Evolutionary conservation across 164 flowering plant species (phyloP).

Genomic region (Vitis cinerea): DNA sequence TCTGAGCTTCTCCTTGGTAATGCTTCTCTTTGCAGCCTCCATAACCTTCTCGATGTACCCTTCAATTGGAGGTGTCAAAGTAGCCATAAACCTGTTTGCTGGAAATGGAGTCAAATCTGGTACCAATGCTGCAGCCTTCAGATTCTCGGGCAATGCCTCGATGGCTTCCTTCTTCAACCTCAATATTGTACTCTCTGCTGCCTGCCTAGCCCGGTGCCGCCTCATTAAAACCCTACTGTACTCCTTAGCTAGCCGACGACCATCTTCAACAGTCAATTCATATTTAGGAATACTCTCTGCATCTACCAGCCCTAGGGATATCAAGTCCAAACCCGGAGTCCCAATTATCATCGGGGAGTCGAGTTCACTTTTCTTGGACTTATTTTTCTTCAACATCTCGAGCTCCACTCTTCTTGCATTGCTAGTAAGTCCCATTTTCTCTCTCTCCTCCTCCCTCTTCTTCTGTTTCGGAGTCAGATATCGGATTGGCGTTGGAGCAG

Average conservation of each 20-base stretch:
- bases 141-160: constrained; percentile 74
- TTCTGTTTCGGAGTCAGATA: constrained; percentile 47
- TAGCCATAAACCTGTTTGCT: constrained; percentile 69
- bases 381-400: constrained; percentile 44
- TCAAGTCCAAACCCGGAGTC: constrained; percentile 77
- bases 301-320: constrained; percentile 75
- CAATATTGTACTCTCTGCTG: constrained; percentile 61
- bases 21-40: constrained; percentile 59
- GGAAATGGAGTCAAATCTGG: constrained; percentile 84
- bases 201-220: constrained; percentile 64
- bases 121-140: constrained; percentile 65
- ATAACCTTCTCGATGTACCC: constrained; percentile 74
- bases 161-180: constrained; percentile 77
- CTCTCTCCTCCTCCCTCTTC: constrained; percentile 68
- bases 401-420: constrained; percentile 61
- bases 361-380: constrained; percentile 17
- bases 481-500: constrained; percentile 67
- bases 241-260: constrained; percentile 83
- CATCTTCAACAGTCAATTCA: constrained; percentile 87
- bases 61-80: constrained; percentile 88
- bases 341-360: constrained; percentile 43
- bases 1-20: constrained; percentile 61
- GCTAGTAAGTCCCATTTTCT: constrained; percentile 77
- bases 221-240: constrained; percentile 82
- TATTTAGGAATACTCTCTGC: constrained; percentile 72